Evolutionary conservation across 2,329 filamentous ascomycete species (phyloP).

Genomic region (Stemphylium beticola): DNA sequence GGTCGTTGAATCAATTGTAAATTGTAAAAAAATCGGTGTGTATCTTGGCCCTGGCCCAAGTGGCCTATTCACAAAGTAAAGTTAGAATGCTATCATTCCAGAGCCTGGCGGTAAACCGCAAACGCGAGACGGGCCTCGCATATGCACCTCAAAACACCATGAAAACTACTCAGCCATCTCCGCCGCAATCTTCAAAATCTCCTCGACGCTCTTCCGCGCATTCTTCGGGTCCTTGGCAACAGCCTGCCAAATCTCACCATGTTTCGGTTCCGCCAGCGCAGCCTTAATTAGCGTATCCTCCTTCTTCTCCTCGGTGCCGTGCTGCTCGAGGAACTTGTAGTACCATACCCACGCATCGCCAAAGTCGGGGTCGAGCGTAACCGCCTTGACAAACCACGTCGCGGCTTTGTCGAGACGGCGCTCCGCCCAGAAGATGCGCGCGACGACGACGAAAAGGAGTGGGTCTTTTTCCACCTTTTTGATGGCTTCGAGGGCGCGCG

Average conservation of each 20-base stretch:
- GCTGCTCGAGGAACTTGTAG: conserved; percentile 88
- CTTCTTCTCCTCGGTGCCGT: conserved; percentile 93
- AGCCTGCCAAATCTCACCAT: conserved; percentile 90
- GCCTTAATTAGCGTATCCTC: conserved; percentile 83
- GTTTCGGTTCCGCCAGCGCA: conserved; percentile 80
- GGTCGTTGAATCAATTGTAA: too few relatives aligned
- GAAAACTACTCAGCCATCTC: conserved; percentile 55
- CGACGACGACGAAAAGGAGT: conserved; percentile 86
- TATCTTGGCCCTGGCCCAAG: too few relatives aligned
- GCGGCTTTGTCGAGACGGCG: conserved; percentile 90
- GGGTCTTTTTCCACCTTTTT: conserved; percentile 96
- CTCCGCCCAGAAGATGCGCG: conserved; percentile 95
- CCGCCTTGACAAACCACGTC: conserved; percentile 96
- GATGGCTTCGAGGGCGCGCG: conserved; percentile 89
- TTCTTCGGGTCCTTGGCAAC: conserved; percentile 87
- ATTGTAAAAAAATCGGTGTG: too few relatives aligned
- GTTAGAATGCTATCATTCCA: too few relatives aligned
- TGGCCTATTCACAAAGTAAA: too few relatives aligned
- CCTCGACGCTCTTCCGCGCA: conserved; percentile 74
- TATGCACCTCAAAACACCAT: background rate
- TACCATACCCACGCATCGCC: conserved; percentile 99
- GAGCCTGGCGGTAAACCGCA: too few relatives aligned
- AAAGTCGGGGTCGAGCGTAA: conserved; percentile 82
- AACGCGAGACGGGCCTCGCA: too few relatives aligned
- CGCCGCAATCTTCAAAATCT: conserved; percentile 81